These are phyloP conservation scores for Apiotrichum sp. DNA, from an alignment of 1,284 basidiomycete genomes.

Conservation along the genomic window DNA sequence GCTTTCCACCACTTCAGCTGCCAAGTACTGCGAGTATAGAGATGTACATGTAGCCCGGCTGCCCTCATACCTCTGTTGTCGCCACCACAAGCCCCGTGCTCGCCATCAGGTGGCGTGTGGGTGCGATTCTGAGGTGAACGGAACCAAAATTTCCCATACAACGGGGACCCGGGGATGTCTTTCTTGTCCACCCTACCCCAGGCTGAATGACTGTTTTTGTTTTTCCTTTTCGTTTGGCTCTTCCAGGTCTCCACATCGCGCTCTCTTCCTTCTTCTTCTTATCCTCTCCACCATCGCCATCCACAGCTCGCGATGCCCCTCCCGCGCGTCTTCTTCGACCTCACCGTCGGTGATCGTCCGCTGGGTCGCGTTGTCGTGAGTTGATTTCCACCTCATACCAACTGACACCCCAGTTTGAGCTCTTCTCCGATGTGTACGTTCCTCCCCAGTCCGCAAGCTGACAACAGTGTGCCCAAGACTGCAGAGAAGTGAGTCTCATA, in stretches of 20 bases:
- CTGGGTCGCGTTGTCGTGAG: constrained; percentile 59
- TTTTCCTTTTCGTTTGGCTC: no score
- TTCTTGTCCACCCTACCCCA: no score
- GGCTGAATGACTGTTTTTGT: no score
- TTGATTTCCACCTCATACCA: no score
- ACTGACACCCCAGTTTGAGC: constrained; percentile 64
- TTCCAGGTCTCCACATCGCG: no score
- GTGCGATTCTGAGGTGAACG: not conserved
- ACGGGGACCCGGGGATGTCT: no score
- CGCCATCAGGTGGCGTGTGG: not conserved
- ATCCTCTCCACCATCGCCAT: no score
- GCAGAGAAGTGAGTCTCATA: constrained; percentile 64
- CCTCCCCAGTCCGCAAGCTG: not conserved
- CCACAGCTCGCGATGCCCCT: constrained; percentile 11
- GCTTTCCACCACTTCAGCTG: no score
- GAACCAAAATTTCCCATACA: not conserved
- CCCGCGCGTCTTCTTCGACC: constrained; percentile 63
- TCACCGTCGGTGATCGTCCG: constrained; percentile 55
- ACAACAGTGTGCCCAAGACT: constrained; percentile 66
- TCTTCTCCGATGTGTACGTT: constrained; percentile 56
- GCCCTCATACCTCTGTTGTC: not conserved
- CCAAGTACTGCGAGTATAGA: no score
- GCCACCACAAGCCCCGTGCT: not conserved
- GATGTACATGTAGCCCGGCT: no score
- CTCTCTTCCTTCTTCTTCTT: no score